Evolutionary conservation across 495 filamentous ascomycete genomes (phyloP).

Genomic region (Penicillium parvum): DNA sequence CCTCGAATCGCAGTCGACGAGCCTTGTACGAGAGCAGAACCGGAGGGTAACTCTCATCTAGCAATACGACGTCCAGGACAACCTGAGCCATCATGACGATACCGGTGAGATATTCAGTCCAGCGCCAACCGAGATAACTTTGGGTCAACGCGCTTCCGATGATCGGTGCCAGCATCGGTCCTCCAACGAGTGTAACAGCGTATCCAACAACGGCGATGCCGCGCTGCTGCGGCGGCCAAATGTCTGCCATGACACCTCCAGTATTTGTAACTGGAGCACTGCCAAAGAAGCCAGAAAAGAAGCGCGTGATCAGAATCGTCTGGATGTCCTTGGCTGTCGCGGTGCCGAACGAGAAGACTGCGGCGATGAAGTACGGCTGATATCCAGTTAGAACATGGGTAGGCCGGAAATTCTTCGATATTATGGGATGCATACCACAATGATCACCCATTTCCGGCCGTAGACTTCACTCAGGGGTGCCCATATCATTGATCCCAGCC

Average conservation of each 20-base stretch:
- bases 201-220: constrained; percentile 60
- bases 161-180: constrained; percentile 42
- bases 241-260: constrained; percentile 63
- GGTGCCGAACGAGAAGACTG: constrained; percentile 58
- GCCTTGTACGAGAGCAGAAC: constrained; percentile 36
- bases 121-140: constrained; percentile 41
- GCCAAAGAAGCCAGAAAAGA: constrained; percentile 66
- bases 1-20: constrained; percentile 33
- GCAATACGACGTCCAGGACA: constrained; percentile 21
- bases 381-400: background rate
- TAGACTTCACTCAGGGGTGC: constrained; percentile 68
- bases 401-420: no score
- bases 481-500: constrained; percentile 50
- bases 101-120: constrained; percentile 41
- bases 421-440: background rate
- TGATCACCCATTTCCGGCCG: constrained; percentile 40
- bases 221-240: constrained; percentile 52
- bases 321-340: constrained; percentile 64
- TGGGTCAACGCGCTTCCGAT: constrained; percentile 37
- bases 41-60: constrained; percentile 37
- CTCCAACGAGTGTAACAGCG: constrained; percentile 44
- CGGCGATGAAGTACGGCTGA: constrained; percentile 54
- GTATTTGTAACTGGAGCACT: constrained; percentile 64
- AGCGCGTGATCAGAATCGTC: constrained; percentile 63
- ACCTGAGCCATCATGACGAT: constrained; percentile 30